Percentiles rank a stretch among this genome's conserved stretches.
Conservation (phyloP, 2,329 filamentous ascomycete species). For the Helotiales sp. region DNA sequence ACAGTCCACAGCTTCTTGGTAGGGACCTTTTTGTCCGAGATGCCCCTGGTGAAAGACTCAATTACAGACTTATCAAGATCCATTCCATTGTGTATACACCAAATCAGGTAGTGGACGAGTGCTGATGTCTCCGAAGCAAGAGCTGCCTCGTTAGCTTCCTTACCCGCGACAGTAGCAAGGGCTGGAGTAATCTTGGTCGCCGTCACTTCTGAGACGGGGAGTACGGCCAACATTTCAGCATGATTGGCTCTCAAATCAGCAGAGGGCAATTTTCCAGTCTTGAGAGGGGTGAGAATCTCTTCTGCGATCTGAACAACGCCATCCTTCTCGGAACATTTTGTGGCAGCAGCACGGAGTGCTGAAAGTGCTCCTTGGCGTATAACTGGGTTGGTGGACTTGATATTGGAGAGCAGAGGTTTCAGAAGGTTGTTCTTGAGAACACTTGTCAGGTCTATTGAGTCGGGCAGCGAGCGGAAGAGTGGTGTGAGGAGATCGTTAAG, state of each 20-base stretch:
- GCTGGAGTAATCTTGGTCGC: slow-evolving; percentile 66
- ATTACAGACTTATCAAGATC: slow-evolving; percentile 65
- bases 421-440: slow-evolving; percentile 70
- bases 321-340: slow-evolving; percentile 56
- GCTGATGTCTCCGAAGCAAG: slow-evolving; percentile 73
- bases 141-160: slow-evolving; percentile 87
- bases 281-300: slow-evolving; percentile 78
- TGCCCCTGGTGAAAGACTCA: slow-evolving; percentile 76
- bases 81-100: slow-evolving; percentile 59
- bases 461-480: slow-evolving; percentile 69
- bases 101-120: slow-evolving; percentile 64
- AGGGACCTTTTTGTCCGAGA: slow-evolving; percentile 79
- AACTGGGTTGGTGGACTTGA: slow-evolving; percentile 81
- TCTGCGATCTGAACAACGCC: slow-evolving; percentile 68
- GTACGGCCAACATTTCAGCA: slow-evolving; percentile 72
- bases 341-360: slow-evolving; percentile 71
- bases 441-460: slow-evolving; percentile 73
- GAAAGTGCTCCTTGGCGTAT: slow-evolving; percentile 76
- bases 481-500: slow-evolving; percentile 76
- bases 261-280: slow-evolving; percentile 78
- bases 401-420: slow-evolving; percentile 84
- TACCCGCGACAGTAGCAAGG: slow-evolving; percentile 68
- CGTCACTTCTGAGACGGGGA: slow-evolving; percentile 60
- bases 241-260: slow-evolving; percentile 83
- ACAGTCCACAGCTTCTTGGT: slow-evolving; percentile 81